A percentile compares a stretch with the other conserved stretches of the same genome.
These are phyloP conservation scores for Biscogniauxia marginata DNA, from an alignment of 2,329 filamentous ascomycete genomes.

Conservation along the genomic window DNA sequence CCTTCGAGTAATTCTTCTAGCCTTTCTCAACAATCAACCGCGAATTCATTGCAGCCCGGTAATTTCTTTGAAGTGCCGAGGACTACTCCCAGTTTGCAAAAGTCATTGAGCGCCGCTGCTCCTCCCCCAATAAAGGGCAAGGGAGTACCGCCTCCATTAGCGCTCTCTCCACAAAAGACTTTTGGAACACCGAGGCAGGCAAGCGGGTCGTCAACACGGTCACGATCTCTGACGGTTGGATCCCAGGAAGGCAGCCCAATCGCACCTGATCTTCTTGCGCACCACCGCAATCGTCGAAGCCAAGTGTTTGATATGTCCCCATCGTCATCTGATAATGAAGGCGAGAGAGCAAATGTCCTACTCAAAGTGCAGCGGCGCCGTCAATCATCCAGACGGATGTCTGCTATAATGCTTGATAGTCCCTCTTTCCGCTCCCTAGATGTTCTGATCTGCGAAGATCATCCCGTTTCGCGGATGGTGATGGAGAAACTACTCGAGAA, in stretches of 20 bases:
- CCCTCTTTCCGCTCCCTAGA: slow-evolving; percentile 89
- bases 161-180: slow-evolving; percentile 63
- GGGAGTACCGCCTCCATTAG: slow-evolving; percentile 46
- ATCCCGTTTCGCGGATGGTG: slow-evolving; percentile 94
- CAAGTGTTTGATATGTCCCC: slow-evolving; percentile 96
- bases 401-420: slow-evolving; percentile 82
- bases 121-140: slow-evolving; percentile 59
- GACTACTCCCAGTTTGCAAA: slow-evolving; percentile 57
- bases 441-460: slow-evolving; percentile 94
- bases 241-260: slow-evolving; percentile 88
- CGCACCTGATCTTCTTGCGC: slow-evolving; percentile 63
- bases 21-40: slow-evolving; percentile 73
- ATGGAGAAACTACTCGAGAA: slow-evolving; percentile 98
- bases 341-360: slow-evolving; percentile 84
- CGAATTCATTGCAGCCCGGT: slow-evolving; percentile 65
- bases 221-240: slow-evolving; percentile 87
- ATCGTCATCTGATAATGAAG: slow-evolving; percentile 96
- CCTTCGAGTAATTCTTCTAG: slow-evolving; percentile 86
- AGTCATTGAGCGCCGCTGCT: slow-evolving; percentile 54
- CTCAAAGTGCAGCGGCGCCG: slow-evolving; percentile 88
- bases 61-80: slow-evolving; percentile 72
- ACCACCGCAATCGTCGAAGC: slow-evolving; percentile 86
- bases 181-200: slow-evolving; percentile 59
- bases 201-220: slow-evolving; percentile 64
- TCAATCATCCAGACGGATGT: slow-evolving; percentile 93